Base-by-base conservation (phyloP, 73 alveolate genomes). In the Uronychia setigera region DNA sequence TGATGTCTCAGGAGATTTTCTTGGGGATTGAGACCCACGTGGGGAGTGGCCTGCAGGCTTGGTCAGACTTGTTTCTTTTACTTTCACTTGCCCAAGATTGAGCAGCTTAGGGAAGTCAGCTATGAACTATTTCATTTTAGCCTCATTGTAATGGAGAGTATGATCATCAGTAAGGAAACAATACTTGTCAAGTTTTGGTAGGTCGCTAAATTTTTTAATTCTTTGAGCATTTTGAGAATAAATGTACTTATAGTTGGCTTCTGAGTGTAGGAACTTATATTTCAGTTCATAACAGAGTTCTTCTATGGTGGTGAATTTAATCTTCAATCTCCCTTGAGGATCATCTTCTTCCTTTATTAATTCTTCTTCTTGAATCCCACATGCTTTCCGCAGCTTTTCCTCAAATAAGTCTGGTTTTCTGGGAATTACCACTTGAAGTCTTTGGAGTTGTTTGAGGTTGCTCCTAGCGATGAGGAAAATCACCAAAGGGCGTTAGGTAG, bases 21-120 rank as follows among this genome's bases (percentile, higher is more conserved):
- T 5, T 11, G 67, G 67, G 67, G 67, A 46, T 11, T 46, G 5
- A 5, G 67, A 46, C 67, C 67, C 67, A 11, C 67, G 5, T 11
- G 67, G 67, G 19, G 67, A 46, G 19, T 46, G 67, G 67, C 67
- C 67, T 11, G 67, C 67, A 46, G 67, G 67, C 67, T 46, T 46
- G n/a, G 67, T 11, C 67, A 46, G 67, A 11, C n/a, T 19, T 5
- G 19, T 19, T 46, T 46, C 67, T 19, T 5, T 46, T 46, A 46
- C 67, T 46, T 46, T 46, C 5, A 46, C 19, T 19, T 46, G 67
- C 67, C 67, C 67, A 11, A 11, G 67, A 11, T 19, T 5, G 67
- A 46, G 67, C 5, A 46, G 67, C 67, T 19, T 46, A 46, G 67
- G 67, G 67, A 46, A 46, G 67, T 46, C 67, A 19, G 67, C 67